Percentiles rank a stretch among this genome's conserved stretches.
phyloP scores from a whole-genome alignment of 805 yeast species.

The Starmerella powellii region DNA sequence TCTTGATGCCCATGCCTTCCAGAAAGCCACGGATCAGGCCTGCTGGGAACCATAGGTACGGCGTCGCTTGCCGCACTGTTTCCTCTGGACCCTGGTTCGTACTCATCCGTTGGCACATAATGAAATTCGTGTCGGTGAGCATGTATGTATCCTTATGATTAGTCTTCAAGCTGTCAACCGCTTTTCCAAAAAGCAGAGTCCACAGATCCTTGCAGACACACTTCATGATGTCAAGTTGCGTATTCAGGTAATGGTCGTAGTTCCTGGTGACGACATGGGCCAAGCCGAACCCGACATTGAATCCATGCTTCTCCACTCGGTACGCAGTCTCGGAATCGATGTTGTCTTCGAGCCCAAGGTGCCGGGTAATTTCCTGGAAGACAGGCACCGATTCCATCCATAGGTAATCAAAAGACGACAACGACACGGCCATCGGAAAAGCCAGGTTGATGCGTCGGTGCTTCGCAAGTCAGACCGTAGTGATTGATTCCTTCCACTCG shows the following conservation, averaged over 20 bases:
- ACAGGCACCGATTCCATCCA: slow-evolving; percentile 68
- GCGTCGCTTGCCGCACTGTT: slow-evolving; percentile 29
- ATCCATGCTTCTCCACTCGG: slow-evolving; percentile 62
- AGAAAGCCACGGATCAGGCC: slow-evolving; percentile 67
- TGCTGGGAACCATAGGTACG: slow-evolving; percentile 58
- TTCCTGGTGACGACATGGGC: slow-evolving; percentile 37
- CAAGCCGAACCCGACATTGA: slow-evolving; percentile 49
- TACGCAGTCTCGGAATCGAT: slow-evolving; percentile 40
- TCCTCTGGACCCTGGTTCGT: slow-evolving; percentile 27
- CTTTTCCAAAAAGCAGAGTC: slow-evolving; percentile 68
- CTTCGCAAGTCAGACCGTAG: no score
- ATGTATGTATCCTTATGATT: slow-evolving; percentile 82
- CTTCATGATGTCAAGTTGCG: slow-evolving; percentile 73
- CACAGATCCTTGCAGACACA: slow-evolving; percentile 87
- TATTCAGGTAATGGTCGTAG: slow-evolving; percentile 38
- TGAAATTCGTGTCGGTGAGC: slow-evolving; percentile 55
- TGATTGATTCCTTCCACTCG: no score
- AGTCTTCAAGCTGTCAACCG: slow-evolving; percentile 82
- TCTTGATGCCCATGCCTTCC: slow-evolving; percentile 54
- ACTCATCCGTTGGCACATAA: slow-evolving; percentile 40
- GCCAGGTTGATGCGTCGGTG: no score
- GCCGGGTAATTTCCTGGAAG: slow-evolving; percentile 49
- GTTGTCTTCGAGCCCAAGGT: slow-evolving; percentile 27
- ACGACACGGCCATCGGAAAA: slow-evolving; percentile 22
- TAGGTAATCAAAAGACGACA: slow-evolving; percentile 42